A percentile compares a stretch with the other conserved stretches of the same genome.
These are phyloP conservation scores for Trichoderma citrinoviride DNA, from an alignment of 2,329 filamentous ascomycete species.

Conservation along the genomic window DNA sequence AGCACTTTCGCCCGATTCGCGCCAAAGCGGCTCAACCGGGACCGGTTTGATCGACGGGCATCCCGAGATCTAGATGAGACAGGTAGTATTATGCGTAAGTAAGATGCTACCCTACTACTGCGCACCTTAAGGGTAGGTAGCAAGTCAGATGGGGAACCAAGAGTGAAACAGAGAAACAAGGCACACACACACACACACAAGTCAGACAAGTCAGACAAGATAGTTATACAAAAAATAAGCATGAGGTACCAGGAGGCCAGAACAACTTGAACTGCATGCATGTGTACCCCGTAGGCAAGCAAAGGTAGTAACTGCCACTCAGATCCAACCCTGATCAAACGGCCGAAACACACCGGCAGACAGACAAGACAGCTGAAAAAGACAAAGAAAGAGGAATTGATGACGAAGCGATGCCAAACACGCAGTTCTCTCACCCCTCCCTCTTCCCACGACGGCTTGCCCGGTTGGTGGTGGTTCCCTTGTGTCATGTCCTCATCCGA, in stretches of 20 bases:
- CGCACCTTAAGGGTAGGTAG: neutral
- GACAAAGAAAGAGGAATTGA: neutral
- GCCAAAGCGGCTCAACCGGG: neutral
- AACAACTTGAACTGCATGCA: too few species aligned
- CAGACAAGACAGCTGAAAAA: neutral
- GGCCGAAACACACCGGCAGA: too few species aligned
- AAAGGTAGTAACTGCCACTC: too few species aligned
- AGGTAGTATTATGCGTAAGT: too few species aligned
- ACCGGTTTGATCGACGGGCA: slow-evolving; percentile 11
- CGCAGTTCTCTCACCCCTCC: neutral
- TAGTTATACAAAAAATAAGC: neutral
- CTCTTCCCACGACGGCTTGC: too few species aligned
- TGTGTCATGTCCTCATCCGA: too few species aligned
- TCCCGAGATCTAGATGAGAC: slow-evolving; percentile 14
- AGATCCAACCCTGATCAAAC: too few species aligned
- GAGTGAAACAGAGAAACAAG: neutral
- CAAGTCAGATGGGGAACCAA: neutral
- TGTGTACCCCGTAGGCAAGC: too few species aligned
- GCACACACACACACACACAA: too few species aligned
- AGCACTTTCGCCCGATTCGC: neutral
- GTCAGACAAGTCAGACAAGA: neutral
- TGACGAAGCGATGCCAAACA: slow-evolving; percentile 1
- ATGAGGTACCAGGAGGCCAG: too few species aligned
- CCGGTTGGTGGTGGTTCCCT: too few species aligned
- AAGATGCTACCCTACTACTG: neutral